Evolutionary conservation across 1,284 basidiomycete species (phyloP), one percentile per base, ranked within the genome.

Genomic region (Heterobasidion occidentale): DNA sequence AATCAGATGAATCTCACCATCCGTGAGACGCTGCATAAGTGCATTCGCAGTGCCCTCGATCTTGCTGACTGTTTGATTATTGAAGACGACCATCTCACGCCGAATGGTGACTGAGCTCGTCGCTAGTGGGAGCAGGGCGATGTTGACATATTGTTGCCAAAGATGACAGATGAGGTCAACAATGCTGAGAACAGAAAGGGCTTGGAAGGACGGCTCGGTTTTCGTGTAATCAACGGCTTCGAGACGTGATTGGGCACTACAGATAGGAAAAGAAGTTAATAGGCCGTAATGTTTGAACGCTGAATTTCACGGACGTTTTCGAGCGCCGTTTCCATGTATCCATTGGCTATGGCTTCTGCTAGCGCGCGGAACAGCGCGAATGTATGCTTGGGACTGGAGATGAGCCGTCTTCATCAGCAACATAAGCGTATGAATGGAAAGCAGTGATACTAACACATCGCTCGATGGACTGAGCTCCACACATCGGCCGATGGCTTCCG

Each of bases 81-180:
- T 96, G 75, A 93, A 97, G 19, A 92, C 85, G 17, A 84, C 81
- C 91, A 98, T 96, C 70, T 99, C 97, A 34, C 96, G 83, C 46
- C 97, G 83, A 38, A 90, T 81, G 0, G 93, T 94, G 1, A 96
- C 90, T 0, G 90, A 91, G 7, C 86, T 84, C 56, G 86, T 87
- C 0, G 94, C 88, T 5, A 99, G 78, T 0, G 97, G 96, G 9
- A 98, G 77, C 7, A 99, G 72, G 0, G 95, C 96, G 15, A 92
- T 92, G 50, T 89, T 89, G 62, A 94, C 84, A 71, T 99, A 99
- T 69, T 94, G 90, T 69, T 99, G 97, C 95, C 95, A 98, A 3
- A 99, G 80, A 67, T 97, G 91, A 65, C 90, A 92, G 58, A 97
- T 88, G 53, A 97, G 81, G 70, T 97, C 94, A n/a, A 90, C 84